phyloP scores from a whole-genome alignment of 768 basidiomycete genomes.

The Psilocybe tampanensis region DNA sequence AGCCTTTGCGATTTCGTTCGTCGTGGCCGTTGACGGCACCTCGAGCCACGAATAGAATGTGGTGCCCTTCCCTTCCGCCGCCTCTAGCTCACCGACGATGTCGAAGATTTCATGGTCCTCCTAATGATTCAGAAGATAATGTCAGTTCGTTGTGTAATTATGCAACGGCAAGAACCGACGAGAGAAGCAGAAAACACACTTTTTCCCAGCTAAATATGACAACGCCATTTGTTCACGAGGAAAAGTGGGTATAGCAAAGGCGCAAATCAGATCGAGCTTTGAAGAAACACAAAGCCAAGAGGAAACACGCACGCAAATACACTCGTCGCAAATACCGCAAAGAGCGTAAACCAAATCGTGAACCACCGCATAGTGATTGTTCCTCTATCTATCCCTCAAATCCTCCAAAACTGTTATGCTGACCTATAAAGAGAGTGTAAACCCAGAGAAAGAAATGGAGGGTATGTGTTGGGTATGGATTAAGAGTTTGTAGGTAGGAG shows the following conservation, averaged over 20 bases:
- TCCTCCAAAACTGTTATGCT: neutral
- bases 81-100: conserved; percentile 79
- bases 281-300: neutral
- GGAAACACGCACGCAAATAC: conserved; percentile 58
- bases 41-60: conserved; percentile 96
- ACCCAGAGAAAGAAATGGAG: neutral
- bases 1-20: conserved; percentile 81
- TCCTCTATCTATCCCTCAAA: neutral
- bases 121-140: conserved; percentile 34
- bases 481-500: neutral
- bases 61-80: conserved; percentile 89
- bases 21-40: conserved; percentile 71
- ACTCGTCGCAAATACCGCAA: conserved; percentile 54
- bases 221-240: neutral
- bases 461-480: neutral
- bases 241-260: neutral
- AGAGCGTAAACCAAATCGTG: conserved; percentile 43
- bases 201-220: conserved; percentile 66
- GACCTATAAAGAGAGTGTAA: neutral
- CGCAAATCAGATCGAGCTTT: neutral
- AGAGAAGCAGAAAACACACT: conserved; percentile 35
- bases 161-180: neutral
- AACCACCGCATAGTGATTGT: conserved; percentile 48
- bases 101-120: conserved; percentile 98
- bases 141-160: conserved; percentile 3